Evolutionary conservation across 2,329 filamentous ascomycete species (phyloP).

Genomic region (Colletotrichum viniferum): DNA sequence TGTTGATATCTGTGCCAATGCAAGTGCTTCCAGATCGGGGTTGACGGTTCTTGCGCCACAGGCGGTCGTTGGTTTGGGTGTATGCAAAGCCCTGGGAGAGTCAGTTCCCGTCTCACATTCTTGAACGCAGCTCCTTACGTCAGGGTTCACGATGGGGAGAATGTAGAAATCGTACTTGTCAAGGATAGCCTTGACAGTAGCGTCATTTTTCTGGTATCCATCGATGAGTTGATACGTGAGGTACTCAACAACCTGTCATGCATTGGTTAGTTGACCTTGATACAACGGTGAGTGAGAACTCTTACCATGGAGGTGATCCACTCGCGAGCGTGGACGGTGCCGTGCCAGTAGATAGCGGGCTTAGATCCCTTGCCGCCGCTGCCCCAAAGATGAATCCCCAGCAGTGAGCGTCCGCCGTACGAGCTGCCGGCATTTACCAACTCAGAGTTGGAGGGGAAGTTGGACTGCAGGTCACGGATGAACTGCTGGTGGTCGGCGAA

Average conservation of each 20-base stretch:
- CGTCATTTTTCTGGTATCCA: slow-evolving; percentile 42
- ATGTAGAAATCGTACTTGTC: slow-evolving; percentile 71
- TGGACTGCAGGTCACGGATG: slow-evolving; percentile 46
- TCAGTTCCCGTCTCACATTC: neutral
- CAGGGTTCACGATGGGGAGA: slow-evolving; percentile 66
- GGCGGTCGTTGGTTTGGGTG: slow-evolving; percentile 57
- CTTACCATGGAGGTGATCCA: slow-evolving; percentile 61
- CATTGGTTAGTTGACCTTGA: neutral
- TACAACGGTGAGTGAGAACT: neutral
- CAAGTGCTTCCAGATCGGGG: slow-evolving; percentile 42
- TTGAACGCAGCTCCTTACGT: slow-evolving; percentile 40
- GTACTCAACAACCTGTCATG: slow-evolving; percentile 50
- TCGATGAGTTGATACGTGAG: slow-evolving; percentile 53
- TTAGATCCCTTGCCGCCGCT: slow-evolving; percentile 45
- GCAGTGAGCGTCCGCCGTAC: slow-evolving; percentile 57
- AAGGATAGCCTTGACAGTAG: slow-evolving; percentile 49
- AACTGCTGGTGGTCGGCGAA: slow-evolving; percentile 56
- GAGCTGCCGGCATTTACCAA: slow-evolving; percentile 55
- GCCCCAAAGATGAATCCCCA: slow-evolving; percentile 64
- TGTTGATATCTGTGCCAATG: slow-evolving; percentile 61
- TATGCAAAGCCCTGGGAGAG: slow-evolving; percentile 57
- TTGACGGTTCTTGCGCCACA: slow-evolving; percentile 68
- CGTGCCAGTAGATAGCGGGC: slow-evolving; percentile 60
- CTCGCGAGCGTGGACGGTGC: slow-evolving; percentile 63
- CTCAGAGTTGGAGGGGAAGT: slow-evolving; percentile 48